phyloP scores from a whole-genome alignment of 345 rosid species.

The Lepidium africanum region DNA sequence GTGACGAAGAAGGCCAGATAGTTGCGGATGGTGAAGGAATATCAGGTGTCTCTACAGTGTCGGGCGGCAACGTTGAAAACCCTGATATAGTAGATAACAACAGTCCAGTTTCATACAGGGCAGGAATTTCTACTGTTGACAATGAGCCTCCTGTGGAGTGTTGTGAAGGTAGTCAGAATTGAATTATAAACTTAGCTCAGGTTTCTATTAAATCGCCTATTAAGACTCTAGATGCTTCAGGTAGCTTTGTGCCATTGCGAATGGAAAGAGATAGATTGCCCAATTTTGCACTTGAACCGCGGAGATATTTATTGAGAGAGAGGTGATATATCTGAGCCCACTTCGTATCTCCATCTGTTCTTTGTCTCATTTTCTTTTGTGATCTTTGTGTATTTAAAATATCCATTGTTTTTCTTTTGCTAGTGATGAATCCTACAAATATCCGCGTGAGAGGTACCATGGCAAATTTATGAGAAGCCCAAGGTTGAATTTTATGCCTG shows the following conservation, averaged over 20 bases:
- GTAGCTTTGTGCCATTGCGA: slow-evolving; percentile 34
- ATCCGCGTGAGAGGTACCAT: slow-evolving; percentile 48
- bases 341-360: background rate
- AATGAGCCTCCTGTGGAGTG: slow-evolving; percentile 37
- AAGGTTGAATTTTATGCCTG: slow-evolving; percentile 45
- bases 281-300: slow-evolving; percentile 47
- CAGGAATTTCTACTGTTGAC: slow-evolving; percentile 31
- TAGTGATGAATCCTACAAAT: slow-evolving; percentile 45
- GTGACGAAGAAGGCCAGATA: slow-evolving; percentile 21
- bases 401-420: slow-evolving; percentile 14
- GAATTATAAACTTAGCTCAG: slow-evolving; percentile 51
- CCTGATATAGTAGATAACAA: slow-evolving; percentile 31
- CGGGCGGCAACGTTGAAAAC: slow-evolving; percentile 26
- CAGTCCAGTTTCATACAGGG: slow-evolving; percentile 31
- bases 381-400: background rate
- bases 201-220: slow-evolving; percentile 38
- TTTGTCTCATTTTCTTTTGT: background rate
- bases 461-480: slow-evolving; percentile 45
- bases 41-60: slow-evolving; percentile 29
- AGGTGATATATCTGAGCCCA: slow-evolving; percentile 51
- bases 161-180: slow-evolving; percentile 45
- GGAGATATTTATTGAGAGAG: slow-evolving; percentile 46
- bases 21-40: slow-evolving; percentile 32
- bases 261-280: slow-evolving; percentile 51
- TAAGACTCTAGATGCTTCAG: slow-evolving; percentile 39